Conservation (phyloP, 441 rosid species). For the Pelargonium myrrhifolium region DNA sequence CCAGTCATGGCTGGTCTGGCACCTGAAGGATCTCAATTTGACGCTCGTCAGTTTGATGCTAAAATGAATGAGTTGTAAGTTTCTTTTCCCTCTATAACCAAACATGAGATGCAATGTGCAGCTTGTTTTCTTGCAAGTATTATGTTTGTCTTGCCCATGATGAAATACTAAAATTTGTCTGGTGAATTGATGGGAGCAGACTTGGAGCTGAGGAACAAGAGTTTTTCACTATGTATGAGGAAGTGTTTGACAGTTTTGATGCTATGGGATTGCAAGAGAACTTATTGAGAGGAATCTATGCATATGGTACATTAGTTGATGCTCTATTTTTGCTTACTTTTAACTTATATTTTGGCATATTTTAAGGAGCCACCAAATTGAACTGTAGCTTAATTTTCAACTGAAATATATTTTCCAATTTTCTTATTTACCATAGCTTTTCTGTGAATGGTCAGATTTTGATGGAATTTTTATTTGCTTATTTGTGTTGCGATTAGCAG, state of each 20-base stretch:
- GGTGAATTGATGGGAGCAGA: constrained; percentile 19
- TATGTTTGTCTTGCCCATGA: neutral
- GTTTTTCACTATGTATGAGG: constrained; percentile 50
- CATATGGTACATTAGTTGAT: constrained; percentile 36
- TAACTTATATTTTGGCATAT: too few species aligned
- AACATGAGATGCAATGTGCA: neutral
- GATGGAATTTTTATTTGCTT: too few species aligned
- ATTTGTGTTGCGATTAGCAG: too few species aligned
- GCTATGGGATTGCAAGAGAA: constrained; percentile 39
- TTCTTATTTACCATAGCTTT: too few species aligned
- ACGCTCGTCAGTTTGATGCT: constrained; percentile 59
- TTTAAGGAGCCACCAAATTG: too few species aligned
- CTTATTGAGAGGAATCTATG: constrained; percentile 58
- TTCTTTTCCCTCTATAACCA: constrained; percentile 11
- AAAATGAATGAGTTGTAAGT: constrained; percentile 64
- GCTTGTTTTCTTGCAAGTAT: neutral
- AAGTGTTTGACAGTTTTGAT: constrained; percentile 43
- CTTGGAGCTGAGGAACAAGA: constrained; percentile 39
- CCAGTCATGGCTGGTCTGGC: constrained; percentile 72
- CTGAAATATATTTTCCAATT: too few species aligned
- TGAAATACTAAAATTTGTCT: constrained; percentile 9
- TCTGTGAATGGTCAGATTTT: too few species aligned
- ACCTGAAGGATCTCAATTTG: constrained; percentile 70
- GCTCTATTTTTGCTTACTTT: neutral
- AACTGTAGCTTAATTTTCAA: too few species aligned